Conservation (phyloP, 1,139 yeast species). For the Suhomyces atakaporum region DNA sequence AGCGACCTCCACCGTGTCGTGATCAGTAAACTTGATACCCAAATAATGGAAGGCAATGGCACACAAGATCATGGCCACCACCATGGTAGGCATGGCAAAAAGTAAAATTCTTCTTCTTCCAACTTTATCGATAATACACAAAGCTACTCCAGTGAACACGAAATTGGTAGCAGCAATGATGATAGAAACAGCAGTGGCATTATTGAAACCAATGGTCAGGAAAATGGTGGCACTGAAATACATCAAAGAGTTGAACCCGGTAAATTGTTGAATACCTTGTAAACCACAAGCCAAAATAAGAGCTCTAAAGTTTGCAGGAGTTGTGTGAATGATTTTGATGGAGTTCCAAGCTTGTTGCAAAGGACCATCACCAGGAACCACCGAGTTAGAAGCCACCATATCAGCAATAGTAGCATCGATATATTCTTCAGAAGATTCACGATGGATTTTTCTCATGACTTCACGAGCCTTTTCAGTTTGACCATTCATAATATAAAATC, state of each 20-base stretch:
- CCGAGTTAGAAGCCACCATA: slow-evolving; percentile 56
- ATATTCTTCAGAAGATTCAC: slow-evolving; percentile 55
- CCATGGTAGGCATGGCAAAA: slow-evolving; percentile 79
- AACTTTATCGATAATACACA: slow-evolving; percentile 76
- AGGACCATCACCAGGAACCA: slow-evolving; percentile 63
- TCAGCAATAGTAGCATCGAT: slow-evolving; percentile 63
- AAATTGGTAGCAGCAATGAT: slow-evolving; percentile 92
- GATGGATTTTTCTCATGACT: slow-evolving; percentile 63
- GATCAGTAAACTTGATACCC: slow-evolving; percentile 53
- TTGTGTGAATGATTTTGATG: slow-evolving; percentile 66
- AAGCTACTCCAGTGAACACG: slow-evolving; percentile 78
- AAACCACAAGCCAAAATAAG: slow-evolving; percentile 85
- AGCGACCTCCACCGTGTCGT: slow-evolving; percentile 43
- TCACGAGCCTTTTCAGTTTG: slow-evolving; percentile 62
- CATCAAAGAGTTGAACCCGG: slow-evolving; percentile 94
- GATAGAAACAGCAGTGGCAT: slow-evolving; percentile 90
- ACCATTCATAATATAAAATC: slow-evolving; percentile 77
- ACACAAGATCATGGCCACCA: slow-evolving; percentile 69
- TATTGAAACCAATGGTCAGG: slow-evolving; percentile 80
- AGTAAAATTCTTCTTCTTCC: slow-evolving; percentile 84
- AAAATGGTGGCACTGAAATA: slow-evolving; percentile 90
- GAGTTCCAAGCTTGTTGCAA: slow-evolving; percentile 59
- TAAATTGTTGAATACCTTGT: slow-evolving; percentile 93
- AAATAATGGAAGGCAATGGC: slow-evolving; percentile 89
- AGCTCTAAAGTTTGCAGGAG: slow-evolving; percentile 85